Conservation (phyloP, 306 rosid species). For the Citrullus amarus region DNA sequence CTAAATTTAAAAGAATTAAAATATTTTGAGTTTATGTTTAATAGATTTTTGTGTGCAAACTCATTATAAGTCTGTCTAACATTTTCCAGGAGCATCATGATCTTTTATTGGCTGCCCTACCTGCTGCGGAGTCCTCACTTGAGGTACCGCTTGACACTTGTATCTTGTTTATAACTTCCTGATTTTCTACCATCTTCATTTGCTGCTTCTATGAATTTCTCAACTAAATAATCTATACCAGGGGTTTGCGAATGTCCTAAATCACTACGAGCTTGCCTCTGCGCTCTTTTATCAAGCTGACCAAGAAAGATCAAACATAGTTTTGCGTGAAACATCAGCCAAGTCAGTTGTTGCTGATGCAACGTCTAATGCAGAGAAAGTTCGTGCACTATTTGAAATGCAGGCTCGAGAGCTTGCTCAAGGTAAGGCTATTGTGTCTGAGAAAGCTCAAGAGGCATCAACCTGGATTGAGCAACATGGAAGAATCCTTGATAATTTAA, state of each 20-base stretch:
- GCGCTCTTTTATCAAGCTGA: conserved; percentile 65
- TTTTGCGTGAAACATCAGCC: conserved; percentile 68
- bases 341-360: conserved; percentile 86
- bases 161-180: conserved; percentile 9
- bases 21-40: neutral
- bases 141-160: conserved; percentile 38
- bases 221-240: conserved; percentile 34
- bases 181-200: neutral
- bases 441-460: conserved; percentile 91
- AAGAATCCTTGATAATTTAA: conserved; percentile 73
- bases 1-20: neutral
- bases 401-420: conserved; percentile 80
- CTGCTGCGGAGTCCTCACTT: conserved; percentile 80
- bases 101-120: conserved; percentile 72
- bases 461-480: conserved; percentile 93
- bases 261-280: conserved; percentile 57
- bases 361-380: conserved; percentile 58
- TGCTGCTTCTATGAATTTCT: neutral
- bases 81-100: conserved; percentile 84
- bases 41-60: neutral
- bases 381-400: conserved; percentile 58
- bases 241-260: conserved; percentile 70
- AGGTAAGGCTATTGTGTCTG: conserved; percentile 60
- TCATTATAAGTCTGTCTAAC: neutral
- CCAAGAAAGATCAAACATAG: conserved; percentile 66